Conservation (phyloP, 2,329 filamentous ascomycete species). For the Colletotrichum chrysophilum region DNA sequence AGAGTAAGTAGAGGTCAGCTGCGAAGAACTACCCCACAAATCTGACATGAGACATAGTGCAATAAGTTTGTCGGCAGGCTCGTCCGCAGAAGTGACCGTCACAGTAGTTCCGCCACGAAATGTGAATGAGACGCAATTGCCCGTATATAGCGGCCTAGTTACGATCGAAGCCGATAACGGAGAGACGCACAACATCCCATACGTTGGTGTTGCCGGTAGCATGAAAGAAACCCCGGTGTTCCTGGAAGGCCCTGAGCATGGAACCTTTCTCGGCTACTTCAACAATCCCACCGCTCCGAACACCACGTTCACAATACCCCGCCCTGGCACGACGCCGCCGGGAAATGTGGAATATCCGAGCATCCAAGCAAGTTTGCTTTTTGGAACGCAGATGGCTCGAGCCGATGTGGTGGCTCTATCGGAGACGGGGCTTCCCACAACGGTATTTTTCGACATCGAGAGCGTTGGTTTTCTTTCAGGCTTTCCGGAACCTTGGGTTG, state of each 20-base stretch:
- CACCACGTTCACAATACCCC: constrained; percentile 27
- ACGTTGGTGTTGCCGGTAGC: constrained; percentile 38
- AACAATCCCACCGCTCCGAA: constrained; percentile 19
- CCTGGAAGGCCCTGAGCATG: background rate
- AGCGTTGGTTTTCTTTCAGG: constrained; percentile 24
- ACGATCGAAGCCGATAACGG: constrained; percentile 41
- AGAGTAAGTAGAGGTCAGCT: background rate
- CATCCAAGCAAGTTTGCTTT: background rate
- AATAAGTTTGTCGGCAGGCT: constrained; percentile 30
- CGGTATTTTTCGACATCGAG: constrained; percentile 21
- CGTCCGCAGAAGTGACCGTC: constrained; percentile 29
- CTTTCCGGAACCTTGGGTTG: constrained; percentile 14
- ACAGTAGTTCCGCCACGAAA: constrained; percentile 30
- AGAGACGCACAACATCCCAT: constrained; percentile 42
- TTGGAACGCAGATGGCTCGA: constrained; percentile 23
- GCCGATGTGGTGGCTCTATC: constrained; percentile 24
- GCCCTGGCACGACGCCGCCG: constrained; percentile 1
- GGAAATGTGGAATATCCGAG: background rate
- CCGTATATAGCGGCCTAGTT: constrained; percentile 48
- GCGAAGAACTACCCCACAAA: background rate
- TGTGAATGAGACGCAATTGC: constrained; percentile 33
- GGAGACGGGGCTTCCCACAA: background rate
- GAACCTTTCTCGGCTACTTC: constrained; percentile 11
- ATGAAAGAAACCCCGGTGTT: constrained; percentile 23
- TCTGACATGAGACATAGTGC: background rate